Base-by-base conservation (phyloP, 139 green algal species). In the Yamagishiella unicocca region DNA sequence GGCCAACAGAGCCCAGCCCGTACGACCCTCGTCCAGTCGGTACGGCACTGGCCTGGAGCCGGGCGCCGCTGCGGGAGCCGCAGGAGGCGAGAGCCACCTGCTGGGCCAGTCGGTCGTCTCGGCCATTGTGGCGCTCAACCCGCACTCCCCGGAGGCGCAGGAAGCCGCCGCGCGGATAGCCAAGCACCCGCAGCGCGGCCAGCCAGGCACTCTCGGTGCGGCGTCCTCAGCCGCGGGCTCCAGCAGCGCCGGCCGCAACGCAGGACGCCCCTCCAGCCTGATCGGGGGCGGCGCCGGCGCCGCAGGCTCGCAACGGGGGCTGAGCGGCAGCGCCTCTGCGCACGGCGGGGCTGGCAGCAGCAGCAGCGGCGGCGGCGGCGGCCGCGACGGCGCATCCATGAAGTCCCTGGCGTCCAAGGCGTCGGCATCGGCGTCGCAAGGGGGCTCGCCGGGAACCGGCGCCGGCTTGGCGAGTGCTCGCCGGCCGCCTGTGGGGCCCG, bases 51-150 rank as follows among this genome's bases (percentile, higher is more conserved):
- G 31, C 10, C 27, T 29, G 12, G 38, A 17, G 31, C 14, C 29
- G 0, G 24, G 6, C 31, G 79, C 27, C 21, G 79, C 42, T 54
- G 38, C 40, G 37, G 25, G 12, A 25, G 6, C 53, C 33, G 29
- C 50, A 17, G 75, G 53, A 2, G 31, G 4, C 1, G 29, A 12
- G 37, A 35, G 40, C 42, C 19, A 35, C 29, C 4, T 86, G 31
- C 31, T 85, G 61, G 61, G 62, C 29, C 58, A 55, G 1, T 85
- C 79, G 7, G 31, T 45, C 12, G 79, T 85, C 6, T 37, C 79
- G 14, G 61, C 79, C 61, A 87, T 79, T 6, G 81, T 54, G 27
- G 45, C 81, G 31, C 81, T 87, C 45, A 87, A 78, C 27, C 81
- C 81, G 2, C 42, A 61, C 1, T 45, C 81, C 1, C 64, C 33